Evolutionary conservation across 2,329 filamentous ascomycete genomes (phyloP).

Genomic region (Scedosporium aurantiacum): DNA sequence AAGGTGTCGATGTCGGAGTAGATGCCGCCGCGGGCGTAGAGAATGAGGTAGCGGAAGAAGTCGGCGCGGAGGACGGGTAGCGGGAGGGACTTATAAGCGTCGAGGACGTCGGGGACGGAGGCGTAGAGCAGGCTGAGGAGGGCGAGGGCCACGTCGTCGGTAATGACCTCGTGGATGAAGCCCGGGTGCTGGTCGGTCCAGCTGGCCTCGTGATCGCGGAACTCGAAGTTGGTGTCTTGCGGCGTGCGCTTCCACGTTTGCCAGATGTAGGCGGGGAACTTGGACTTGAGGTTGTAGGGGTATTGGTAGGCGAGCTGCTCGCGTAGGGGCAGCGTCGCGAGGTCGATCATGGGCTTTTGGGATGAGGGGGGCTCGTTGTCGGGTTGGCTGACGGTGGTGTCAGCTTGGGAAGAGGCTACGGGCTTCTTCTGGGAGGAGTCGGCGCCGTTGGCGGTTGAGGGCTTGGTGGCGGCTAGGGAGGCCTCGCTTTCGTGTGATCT

Average conservation of each 20-base stretch:
- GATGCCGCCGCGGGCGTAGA: constrained; percentile 49
- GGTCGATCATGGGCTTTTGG: constrained; percentile 57
- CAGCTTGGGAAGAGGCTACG: constrained; percentile 9
- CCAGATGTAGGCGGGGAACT: constrained; percentile 98
- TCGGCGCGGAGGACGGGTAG: constrained; percentile 68
- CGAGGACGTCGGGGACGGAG: constrained; percentile 64
- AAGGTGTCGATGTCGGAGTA: constrained; percentile 91
- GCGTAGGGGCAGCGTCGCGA: constrained; percentile 59
- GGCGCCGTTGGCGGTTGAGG: constrained; percentile 6
- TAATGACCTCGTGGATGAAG: constrained; percentile 94
- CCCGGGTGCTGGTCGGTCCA: constrained; percentile 82
- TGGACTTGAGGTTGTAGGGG: constrained; percentile 76
- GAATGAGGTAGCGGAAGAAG: constrained; percentile 65
- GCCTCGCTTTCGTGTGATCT: constrained; percentile 38
- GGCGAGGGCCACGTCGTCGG: constrained; percentile 75
- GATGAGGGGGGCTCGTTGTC: constrained; percentile 11
- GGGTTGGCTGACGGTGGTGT: constrained; percentile 2
- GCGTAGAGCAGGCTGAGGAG: constrained; percentile 81
- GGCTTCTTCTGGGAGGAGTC: constrained; percentile 13
- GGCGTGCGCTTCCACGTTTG: constrained; percentile 95
- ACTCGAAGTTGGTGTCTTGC: constrained; percentile 63
- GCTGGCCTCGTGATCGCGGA: constrained; percentile 75
- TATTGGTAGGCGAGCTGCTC: constrained; percentile 88
- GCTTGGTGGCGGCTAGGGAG: constrained; percentile 21
- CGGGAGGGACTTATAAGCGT: constrained; percentile 64